Percentiles rank a stretch among this genome's conserved stretches.
Evolutionary conservation across 176 grass and related monocot genomes (phyloP).

Genomic region (Eleusine indica): DNA sequence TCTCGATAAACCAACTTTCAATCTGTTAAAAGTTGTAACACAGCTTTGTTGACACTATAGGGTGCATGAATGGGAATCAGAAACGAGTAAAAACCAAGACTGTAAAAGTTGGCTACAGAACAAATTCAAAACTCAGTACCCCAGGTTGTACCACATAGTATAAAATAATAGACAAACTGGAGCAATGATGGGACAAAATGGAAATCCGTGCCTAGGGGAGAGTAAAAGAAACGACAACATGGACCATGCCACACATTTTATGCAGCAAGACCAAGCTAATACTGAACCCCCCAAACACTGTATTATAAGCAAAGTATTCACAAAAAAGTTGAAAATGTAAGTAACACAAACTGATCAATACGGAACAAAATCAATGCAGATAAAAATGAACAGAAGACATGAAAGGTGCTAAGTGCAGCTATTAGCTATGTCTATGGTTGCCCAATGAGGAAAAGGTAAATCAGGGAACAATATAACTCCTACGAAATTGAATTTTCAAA

Average conservation of each 20-base stretch:
- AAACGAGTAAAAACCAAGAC: slow-evolving; percentile 19
- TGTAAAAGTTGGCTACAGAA: neutral
- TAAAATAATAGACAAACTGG: slow-evolving; percentile 12
- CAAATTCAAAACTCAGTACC: neutral
- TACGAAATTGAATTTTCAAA: slow-evolving; percentile 12
- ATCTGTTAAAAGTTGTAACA: slow-evolving; percentile 27
- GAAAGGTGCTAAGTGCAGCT: slow-evolving; percentile 17
- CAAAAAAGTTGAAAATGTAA: slow-evolving; percentile 6
- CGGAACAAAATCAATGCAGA: slow-evolving; percentile 20
- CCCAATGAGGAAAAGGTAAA: neutral
- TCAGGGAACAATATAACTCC: slow-evolving; percentile 17
- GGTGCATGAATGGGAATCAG: slow-evolving; percentile 44
- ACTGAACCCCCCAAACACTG: neutral
- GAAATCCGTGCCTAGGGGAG: neutral
- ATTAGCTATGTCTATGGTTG: neutral
- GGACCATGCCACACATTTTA: slow-evolving; percentile 5
- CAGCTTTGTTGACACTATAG: slow-evolving; percentile 14
- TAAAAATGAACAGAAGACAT: neutral
- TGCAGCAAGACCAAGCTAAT: neutral
- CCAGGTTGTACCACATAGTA: slow-evolving; percentile 11
- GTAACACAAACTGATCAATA: neutral
- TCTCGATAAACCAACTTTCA: slow-evolving; percentile 18
- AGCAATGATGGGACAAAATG: slow-evolving; percentile 14
- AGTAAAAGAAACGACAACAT: slow-evolving; percentile 12
- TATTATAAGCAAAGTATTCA: slow-evolving; percentile 3